phyloP scores from a whole-genome alignment of 805 yeast genomes.

The Candida ortonii region DNA sequence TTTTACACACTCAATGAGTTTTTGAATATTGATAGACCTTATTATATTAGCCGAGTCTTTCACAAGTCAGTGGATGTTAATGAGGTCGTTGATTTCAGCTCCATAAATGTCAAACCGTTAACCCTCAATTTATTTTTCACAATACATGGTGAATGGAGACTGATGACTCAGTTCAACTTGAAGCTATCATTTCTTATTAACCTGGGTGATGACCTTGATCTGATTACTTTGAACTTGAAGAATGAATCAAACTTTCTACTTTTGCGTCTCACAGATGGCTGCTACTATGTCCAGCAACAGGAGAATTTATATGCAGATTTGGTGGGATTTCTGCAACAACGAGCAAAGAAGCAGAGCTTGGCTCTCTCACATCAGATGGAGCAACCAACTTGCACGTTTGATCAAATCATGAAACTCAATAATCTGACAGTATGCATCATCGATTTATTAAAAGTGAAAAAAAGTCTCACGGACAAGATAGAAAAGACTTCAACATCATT shows the following conservation, averaged over 20 bases:
- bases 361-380: constrained; percentile 9
- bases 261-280: constrained; percentile 30
- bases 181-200: constrained; percentile 32
- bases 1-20: constrained; percentile 37
- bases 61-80: constrained; percentile 24
- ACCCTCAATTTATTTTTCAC: constrained; percentile 26
- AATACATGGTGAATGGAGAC: constrained; percentile 21
- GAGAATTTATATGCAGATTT: constrained; percentile 12
- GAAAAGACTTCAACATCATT: constrained; percentile 2
- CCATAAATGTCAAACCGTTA: constrained; percentile 20
- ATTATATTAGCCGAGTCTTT: constrained; percentile 36
- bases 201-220: constrained; percentile 30
- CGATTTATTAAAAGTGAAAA: constrained; percentile 29
- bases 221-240: constrained; percentile 16
- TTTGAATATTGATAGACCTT: constrained; percentile 24
- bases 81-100: constrained; percentile 25
- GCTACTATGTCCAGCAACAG: constrained; percentile 28
- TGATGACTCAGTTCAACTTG: constrained; percentile 26
- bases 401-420: constrained; percentile 41
- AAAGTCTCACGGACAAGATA: constrained; percentile 10
- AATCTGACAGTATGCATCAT: constrained; percentile 36
- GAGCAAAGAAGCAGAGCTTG: constrained; percentile 6
- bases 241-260: constrained; percentile 27
- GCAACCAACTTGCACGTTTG: constrained; percentile 35
- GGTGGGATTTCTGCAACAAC: constrained; percentile 10